These are phyloP conservation scores for Aphanomyces astaci DNA, from an alignment of 352 stramenopile species.

Conservation along the genomic window DNA sequence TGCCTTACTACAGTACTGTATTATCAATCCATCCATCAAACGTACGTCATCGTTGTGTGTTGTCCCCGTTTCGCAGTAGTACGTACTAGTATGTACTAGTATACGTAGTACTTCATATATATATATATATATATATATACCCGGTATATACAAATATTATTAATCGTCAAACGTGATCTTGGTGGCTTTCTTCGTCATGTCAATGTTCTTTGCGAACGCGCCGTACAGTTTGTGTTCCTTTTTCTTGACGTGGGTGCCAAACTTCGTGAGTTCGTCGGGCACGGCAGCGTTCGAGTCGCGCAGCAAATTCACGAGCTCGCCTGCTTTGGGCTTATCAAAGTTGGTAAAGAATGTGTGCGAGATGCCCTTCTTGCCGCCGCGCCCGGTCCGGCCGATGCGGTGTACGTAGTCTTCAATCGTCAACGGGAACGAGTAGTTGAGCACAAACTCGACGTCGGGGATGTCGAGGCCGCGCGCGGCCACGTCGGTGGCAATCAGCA, in stretches of 20 bases:
- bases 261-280: slow-evolving; percentile 93
- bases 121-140: no score
- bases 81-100: no score
- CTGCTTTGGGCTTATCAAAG: slow-evolving; percentile 94
- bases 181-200: slow-evolving; percentile 94
- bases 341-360: slow-evolving; percentile 97
- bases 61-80: no score
- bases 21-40: no score
- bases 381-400: slow-evolving; percentile 90
- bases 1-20: no score
- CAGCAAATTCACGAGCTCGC: slow-evolving; percentile 95
- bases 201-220: slow-evolving; percentile 91
- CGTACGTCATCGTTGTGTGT: no score
- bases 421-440: slow-evolving; percentile 97
- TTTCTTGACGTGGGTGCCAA: slow-evolving; percentile 99
- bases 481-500: slow-evolving; percentile 97
- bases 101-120: no score
- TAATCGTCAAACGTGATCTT: slow-evolving; percentile 94
- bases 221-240: slow-evolving; percentile 99
- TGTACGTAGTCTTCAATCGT: slow-evolving; percentile 98
- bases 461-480: slow-evolving; percentile 96
- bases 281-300: slow-evolving; percentile 89
- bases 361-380: slow-evolving; percentile 91
- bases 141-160: no score
- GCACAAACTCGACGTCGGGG: slow-evolving; percentile 92